phyloP scores from a whole-genome alignment of 148 eudicot species.

The Silene conica region DNA sequence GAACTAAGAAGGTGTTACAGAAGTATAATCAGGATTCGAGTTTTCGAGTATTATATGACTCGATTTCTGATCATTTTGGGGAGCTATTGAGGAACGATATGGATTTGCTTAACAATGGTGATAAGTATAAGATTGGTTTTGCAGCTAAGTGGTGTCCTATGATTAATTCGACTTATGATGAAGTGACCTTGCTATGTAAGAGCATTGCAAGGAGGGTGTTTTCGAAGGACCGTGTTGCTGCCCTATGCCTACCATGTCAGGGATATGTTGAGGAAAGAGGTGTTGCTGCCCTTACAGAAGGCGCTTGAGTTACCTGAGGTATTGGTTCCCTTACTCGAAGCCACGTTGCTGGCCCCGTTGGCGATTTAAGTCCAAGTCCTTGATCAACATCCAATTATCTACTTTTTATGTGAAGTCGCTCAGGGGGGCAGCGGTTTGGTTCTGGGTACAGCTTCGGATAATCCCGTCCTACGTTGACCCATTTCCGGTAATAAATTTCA shows the following conservation, averaged over 20 bases:
- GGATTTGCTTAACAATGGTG: conserved; percentile 1
- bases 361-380: no score
- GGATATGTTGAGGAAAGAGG: conserved; percentile 43
- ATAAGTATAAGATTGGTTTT: conserved; percentile 7
- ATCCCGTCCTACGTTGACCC: no score
- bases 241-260: conserved; percentile 41
- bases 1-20: conserved; percentile 4
- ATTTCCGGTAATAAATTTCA: no score
- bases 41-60: conserved; percentile 8
- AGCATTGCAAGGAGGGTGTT: conserved; percentile 29
- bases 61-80: background rate
- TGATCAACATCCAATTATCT: no score
- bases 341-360: no score
- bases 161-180: conserved; percentile 17
- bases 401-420: no score
- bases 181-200: conserved; percentile 18
- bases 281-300: conserved; percentile 43
- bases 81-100: conserved; percentile 11
- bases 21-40: conserved; percentile 3
- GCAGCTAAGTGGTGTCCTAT: conserved; percentile 20
- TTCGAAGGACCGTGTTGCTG: conserved; percentile 20
- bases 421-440: no score
- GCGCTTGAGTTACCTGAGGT: conserved; percentile 48
- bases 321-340: no score
- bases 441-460: no score